These are phyloP conservation scores for Penicillium turbatum DNA, from an alignment of 495 filamentous ascomycete genomes.

Conservation along the genomic window DNA sequence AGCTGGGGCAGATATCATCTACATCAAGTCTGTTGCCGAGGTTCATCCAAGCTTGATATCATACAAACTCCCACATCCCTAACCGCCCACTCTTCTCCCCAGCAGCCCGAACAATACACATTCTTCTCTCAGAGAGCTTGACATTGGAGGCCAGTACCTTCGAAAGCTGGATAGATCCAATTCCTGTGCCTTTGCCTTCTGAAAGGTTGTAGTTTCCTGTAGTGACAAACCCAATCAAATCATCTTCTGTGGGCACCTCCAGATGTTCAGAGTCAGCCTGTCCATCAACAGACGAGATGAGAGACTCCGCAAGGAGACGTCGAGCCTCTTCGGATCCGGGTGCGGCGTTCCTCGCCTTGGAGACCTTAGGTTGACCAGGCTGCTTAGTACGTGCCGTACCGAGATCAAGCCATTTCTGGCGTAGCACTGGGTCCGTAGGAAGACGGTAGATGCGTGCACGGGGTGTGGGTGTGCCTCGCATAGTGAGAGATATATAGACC, in stretches of 20 bases:
- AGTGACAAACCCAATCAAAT: slow-evolving; percentile 89
- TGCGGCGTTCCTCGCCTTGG: slow-evolving; percentile 1
- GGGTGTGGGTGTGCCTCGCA: slow-evolving; percentile 56
- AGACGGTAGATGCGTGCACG: slow-evolving; percentile 71
- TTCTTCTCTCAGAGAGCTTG: slow-evolving; percentile 35
- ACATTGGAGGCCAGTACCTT: slow-evolving; percentile 43
- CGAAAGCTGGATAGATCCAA: slow-evolving; percentile 64
- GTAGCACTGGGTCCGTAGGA: slow-evolving; percentile 47
- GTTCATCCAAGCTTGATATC: slow-evolving; percentile 18
- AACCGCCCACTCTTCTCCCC: slow-evolving; percentile 74
- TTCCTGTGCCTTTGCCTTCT: slow-evolving; percentile 68
- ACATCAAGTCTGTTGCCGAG: slow-evolving; percentile 1
- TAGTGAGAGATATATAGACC: slow-evolving; percentile 54
- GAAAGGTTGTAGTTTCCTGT: slow-evolving; percentile 78
- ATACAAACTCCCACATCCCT: slow-evolving; percentile 73
- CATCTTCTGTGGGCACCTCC: slow-evolving; percentile 63
- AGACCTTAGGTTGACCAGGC: slow-evolving; percentile 3
- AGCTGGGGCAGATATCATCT: not conserved
- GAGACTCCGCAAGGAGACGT: slow-evolving; percentile 51
- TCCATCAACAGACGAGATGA: slow-evolving; percentile 35
- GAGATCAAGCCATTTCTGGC: slow-evolving; percentile 50
- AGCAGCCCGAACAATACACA: slow-evolving; percentile 77
- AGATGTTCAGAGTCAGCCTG: slow-evolving; percentile 52
- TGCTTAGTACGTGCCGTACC: slow-evolving; percentile 18
- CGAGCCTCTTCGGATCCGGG: slow-evolving; percentile 37